These are phyloP conservation scores for Penicillium thymicola DNA, from an alignment of 2,329 filamentous ascomycete genomes.

Conservation along the genomic window DNA sequence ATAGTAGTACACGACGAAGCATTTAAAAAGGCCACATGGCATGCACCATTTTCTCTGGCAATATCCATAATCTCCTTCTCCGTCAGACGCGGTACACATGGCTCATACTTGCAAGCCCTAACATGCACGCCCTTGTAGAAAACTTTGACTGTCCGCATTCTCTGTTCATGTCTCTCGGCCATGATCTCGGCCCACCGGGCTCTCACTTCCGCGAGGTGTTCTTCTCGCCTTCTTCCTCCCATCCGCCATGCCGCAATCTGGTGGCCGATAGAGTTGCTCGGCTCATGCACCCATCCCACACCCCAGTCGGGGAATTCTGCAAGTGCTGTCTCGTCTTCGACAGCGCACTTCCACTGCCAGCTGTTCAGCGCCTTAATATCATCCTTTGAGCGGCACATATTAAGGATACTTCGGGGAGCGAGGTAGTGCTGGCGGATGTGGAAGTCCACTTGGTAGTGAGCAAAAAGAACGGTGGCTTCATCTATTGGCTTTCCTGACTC, in stretches of 20 bases:
- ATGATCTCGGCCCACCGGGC: slow-evolving; percentile 19
- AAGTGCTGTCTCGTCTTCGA: neutral
- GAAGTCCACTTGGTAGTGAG: slow-evolving; percentile 32
- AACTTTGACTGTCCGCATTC: slow-evolving; percentile 5
- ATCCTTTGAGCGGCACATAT: slow-evolving; percentile 28
- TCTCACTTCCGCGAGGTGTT: slow-evolving; percentile 6
- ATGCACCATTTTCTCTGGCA: neutral
- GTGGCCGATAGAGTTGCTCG: slow-evolving; percentile 3
- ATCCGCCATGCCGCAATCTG: neutral
- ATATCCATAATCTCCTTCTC: neutral
- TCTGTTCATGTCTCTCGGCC: slow-evolving; percentile 15
- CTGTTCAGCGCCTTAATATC: slow-evolving; percentile 27
- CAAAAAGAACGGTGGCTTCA: slow-evolving; percentile 19
- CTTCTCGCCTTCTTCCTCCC: neutral
- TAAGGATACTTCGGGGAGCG: slow-evolving; percentile 20
- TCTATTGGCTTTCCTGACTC: slow-evolving; percentile 2
- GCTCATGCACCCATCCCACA: slow-evolving; percentile 1
- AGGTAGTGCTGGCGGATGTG: slow-evolving; percentile 35
- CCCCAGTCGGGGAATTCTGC: neutral
- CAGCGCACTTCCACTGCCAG: slow-evolving; percentile 25
- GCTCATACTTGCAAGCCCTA: neutral
- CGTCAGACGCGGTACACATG: neutral
- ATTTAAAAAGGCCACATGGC: neutral
- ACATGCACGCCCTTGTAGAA: neutral
- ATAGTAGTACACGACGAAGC: neutral